Base-by-base conservation (phyloP, 2,329 filamentous ascomycete species). In the Periconia macrospinosa region DNA sequence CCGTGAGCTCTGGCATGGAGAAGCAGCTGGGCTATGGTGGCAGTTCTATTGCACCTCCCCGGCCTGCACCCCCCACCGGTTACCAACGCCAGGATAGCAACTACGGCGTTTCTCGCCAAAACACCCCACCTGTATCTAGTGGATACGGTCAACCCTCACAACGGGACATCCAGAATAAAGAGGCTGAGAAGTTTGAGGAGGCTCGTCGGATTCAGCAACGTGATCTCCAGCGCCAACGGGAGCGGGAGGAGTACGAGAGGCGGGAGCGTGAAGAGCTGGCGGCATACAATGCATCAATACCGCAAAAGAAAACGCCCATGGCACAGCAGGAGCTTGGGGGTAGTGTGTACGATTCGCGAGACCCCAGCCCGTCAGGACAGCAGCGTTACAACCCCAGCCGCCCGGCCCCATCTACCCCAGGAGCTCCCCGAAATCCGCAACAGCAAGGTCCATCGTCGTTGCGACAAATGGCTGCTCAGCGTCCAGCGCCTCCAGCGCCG, bases 311-410 rank as follows among this genome's bases (percentile, higher is more conserved):
- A 70, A 78, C 86, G 11, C 90, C 91, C 2, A 68, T 94, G 60
- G 92, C 92, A 30, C 91, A 97, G 72, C 92, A 97, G 75, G 94
- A 97, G 73, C 78, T 97, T 62, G 91, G 90, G 53, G 89, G 85
- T 56, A 79, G 81, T 56, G 77, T 3, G 11, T 80, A 80, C 54
- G 73, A 78, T 63, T 58, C 71, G 35, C 65, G 76, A 54, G 79
- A 78, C 55, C 58, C 72, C n/a, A 78, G 75, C 50, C 75, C 75
- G 19, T 74, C 79, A 18, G 71, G 82, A 14, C 74, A 80, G 45
- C 74, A 80, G 44, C 85, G 91, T 57, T 97, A 92, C 75, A 96
- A 96, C 71, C 92, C 93, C 3, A 87, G 86, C 49, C 84, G 93
- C 67, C 89, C 90, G 40, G 89, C 93, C 46, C 93, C 92, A n/a